Conservation (phyloP, 495 filamentous ascomycete species). For the Podospora fimiseda region DNA sequence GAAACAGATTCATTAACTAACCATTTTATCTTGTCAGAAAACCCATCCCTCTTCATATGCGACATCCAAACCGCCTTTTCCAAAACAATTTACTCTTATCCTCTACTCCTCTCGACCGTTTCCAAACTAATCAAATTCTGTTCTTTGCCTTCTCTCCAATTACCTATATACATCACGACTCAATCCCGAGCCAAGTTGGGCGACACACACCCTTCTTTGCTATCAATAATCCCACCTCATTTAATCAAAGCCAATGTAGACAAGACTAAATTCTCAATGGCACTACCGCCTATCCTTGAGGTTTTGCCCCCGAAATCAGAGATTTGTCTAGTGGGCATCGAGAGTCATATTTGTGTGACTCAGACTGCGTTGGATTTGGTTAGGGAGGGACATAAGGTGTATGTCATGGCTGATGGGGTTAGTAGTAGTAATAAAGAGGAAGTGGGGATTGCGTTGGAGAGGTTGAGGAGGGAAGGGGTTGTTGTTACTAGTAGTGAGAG, state of each 20-base stretch:
- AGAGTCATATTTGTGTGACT: slow-evolving; percentile 89
- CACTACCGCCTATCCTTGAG: slow-evolving; percentile 41
- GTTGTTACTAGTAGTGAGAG: slow-evolving; percentile 85
- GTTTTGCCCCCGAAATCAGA: slow-evolving; percentile 26
- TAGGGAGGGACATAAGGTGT: slow-evolving; percentile 68
- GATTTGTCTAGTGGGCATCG: slow-evolving; percentile 76
- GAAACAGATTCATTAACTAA: background rate
- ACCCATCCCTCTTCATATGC: slow-evolving; percentile 74
- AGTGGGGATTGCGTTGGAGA: slow-evolving; percentile 66
- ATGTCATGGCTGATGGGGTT: slow-evolving; percentile 86
- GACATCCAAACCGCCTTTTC: slow-evolving; percentile 95
- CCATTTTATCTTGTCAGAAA: slow-evolving; percentile 40
- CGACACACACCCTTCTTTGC: slow-evolving; percentile 64
- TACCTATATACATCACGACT: slow-evolving; percentile 79
- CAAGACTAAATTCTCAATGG: slow-evolving; percentile 91
- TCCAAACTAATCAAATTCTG: slow-evolving; percentile 49
- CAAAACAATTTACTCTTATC: slow-evolving; percentile 70
- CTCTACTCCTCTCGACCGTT: slow-evolving; percentile 56
- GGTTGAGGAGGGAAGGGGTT: slow-evolving; percentile 70
- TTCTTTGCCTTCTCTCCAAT: slow-evolving; percentile 55
- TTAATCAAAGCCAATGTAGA: slow-evolving; percentile 54
- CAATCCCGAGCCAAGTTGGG: slow-evolving; percentile 73
- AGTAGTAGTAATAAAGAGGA: slow-evolving; percentile 79
- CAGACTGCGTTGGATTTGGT: slow-evolving; percentile 85
- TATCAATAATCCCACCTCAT: slow-evolving; percentile 25